Evolutionary conservation across 2,329 filamentous ascomycete genomes (phyloP), one percentile per base, ranked within the genome.

Genomic region (Nemania sp.): DNA sequence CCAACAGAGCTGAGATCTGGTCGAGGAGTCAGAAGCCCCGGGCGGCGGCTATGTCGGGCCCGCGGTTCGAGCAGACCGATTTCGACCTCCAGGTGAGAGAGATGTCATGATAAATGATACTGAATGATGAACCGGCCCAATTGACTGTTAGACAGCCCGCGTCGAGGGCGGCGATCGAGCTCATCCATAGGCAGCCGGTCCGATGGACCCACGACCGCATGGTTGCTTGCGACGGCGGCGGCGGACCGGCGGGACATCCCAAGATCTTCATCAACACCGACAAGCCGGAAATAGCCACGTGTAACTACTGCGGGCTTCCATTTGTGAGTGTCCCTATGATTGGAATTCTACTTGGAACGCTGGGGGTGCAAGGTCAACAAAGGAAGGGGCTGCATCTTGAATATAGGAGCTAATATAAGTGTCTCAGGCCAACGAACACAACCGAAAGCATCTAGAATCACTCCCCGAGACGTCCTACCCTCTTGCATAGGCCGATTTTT

Each of bases 221-320:
- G 56, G 95, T 97, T 59, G 90, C 90, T 52, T 99, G 96, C 79
- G 94, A 98, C 77, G 96, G 96, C 66, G 96, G 95, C 67, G 94
- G 94, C 73, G 96, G 95, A 53, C 91, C 94, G 35, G 84, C 93
- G 63, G 96, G 96, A 51, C 96, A 99, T 81, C 96, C 96, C 57
- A 89, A 89, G 77, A 92, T 99, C 82, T 99, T 94, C 81, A 99
- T 99, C 88, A 99, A 99, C 83, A 91, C 92, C 73, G 96, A 99
- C 83, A 98, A 98, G 87, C 93, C 96, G 51, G 90, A 98, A 85
- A 97, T 99, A 76, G 89, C 89, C 81, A 85, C 86, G 79, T 99
- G 96, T 86, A 91, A 88, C 77, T 99, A 99, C 85, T 99, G 96
- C 80, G 96, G 96, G 61, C 80, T 96, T 73, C 96, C 96, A 75